These are phyloP conservation scores for Claviceps cyperi DNA, from an alignment of 2,329 filamentous ascomycete species.

Conservation along the genomic window DNA sequence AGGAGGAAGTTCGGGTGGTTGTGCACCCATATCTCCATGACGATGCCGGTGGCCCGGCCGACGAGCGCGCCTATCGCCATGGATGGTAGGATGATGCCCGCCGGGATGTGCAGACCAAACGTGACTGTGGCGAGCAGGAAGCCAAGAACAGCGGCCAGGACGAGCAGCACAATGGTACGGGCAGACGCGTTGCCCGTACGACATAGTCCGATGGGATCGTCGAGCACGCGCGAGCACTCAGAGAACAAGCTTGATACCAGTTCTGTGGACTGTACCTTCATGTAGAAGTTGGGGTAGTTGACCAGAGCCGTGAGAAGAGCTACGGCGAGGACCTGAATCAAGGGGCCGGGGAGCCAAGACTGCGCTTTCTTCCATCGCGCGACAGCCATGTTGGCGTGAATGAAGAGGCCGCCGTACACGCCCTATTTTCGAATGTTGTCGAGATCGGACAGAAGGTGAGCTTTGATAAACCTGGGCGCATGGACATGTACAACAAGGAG, in stretches of 20 bases:
- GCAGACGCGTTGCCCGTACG: slow-evolving; percentile 72
- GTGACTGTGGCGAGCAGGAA: slow-evolving; percentile 78
- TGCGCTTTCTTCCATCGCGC: slow-evolving; percentile 62
- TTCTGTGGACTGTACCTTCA: slow-evolving; percentile 83
- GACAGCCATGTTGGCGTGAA: slow-evolving; percentile 82
- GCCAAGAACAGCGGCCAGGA: slow-evolving; percentile 70
- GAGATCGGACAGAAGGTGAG: background rate
- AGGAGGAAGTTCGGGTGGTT: slow-evolving; percentile 62
- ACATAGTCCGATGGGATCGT: slow-evolving; percentile 84
- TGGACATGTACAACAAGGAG: background rate
- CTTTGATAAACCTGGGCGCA: background rate
- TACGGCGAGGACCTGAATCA: slow-evolving; percentile 67
- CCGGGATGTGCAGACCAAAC: slow-evolving; percentile 87
- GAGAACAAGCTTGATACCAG: slow-evolving; percentile 85
- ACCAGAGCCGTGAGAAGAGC: slow-evolving; percentile 72
- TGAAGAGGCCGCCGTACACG: slow-evolving; percentile 89
- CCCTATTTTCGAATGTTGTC: slow-evolving; percentile 31
- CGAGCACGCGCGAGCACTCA: slow-evolving; percentile 68
- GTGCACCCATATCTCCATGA: slow-evolving; percentile 77
- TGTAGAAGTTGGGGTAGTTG: slow-evolving; percentile 93
- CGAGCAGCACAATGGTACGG: slow-evolving; percentile 65
- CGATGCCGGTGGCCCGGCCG: slow-evolving; percentile 76
- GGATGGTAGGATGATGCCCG: slow-evolving; percentile 88
- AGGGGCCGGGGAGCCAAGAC: slow-evolving; percentile 53
- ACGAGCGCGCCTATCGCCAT: slow-evolving; percentile 90